Evolutionary conservation across 306 rosid species (phyloP).

Genomic region (Prunus mira): DNA sequence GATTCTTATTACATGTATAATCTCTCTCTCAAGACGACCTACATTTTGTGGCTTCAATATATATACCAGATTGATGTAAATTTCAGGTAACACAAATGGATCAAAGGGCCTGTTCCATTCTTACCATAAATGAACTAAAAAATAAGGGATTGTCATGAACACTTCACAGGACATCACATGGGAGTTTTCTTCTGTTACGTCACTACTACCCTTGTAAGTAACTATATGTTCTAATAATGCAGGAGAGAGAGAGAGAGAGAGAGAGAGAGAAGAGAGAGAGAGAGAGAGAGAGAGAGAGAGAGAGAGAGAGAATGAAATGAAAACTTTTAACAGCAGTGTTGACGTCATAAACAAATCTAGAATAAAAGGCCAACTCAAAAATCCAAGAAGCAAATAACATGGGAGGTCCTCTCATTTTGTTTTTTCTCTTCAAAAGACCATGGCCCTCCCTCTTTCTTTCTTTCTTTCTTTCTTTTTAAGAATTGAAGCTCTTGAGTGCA

Average conservation of each 20-base stretch:
- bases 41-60: background rate
- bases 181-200: constrained; percentile 33
- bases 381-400: constrained; percentile 23
- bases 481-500: constrained; percentile 26
- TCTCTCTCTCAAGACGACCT: background rate
- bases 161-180: constrained; percentile 39
- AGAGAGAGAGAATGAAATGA: background rate
- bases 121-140: constrained; percentile 27
- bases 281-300: background rate
- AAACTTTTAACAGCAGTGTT: constrained; percentile 18
- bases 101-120: constrained; percentile 9
- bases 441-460: background rate
- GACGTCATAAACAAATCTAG: constrained; percentile 33
- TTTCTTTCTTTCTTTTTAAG: background rate
- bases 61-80: background rate
- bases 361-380: constrained; percentile 22
- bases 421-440: constrained; percentile 9
- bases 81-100: constrained; percentile 2
- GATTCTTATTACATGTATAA: background rate
- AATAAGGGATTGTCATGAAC: constrained; percentile 23
- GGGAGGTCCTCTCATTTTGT: constrained; percentile 8
- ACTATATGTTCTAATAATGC: constrained; percentile 26
- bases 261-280: constrained; percentile 4
- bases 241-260: constrained; percentile 15
- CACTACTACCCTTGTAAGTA: constrained; percentile 14